These are phyloP conservation scores for Lecanoromycetidae sp. DNA, from an alignment of 2,329 filamentous ascomycete genomes.

Conservation along the genomic window DNA sequence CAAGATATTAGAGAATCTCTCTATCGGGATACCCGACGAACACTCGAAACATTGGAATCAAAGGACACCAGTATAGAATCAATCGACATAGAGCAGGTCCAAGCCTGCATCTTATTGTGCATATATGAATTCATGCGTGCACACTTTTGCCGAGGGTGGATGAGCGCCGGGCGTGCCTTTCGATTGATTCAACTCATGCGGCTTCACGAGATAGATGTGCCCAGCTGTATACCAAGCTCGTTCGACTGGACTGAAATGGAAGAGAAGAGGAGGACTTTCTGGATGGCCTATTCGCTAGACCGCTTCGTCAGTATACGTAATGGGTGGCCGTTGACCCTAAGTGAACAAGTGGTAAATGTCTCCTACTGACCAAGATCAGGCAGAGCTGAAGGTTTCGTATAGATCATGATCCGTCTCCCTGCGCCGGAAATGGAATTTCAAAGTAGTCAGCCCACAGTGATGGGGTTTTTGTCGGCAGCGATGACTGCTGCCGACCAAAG, in stretches of 20 bases:
- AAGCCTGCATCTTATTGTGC: too few relatives aligned
- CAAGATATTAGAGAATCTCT: too few relatives aligned
- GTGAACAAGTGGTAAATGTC: conserved; percentile 22
- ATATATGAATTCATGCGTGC: too few relatives aligned
- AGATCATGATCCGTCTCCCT: conserved; percentile 29
- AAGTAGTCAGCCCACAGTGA: conserved; percentile 22
- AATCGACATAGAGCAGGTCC: too few relatives aligned
- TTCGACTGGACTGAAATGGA: conserved; percentile 25
- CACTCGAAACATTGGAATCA: too few relatives aligned
- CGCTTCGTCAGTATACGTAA: conserved; percentile 27
- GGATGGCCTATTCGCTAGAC: conserved; percentile 31
- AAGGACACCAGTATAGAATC: too few relatives aligned
- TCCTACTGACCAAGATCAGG: background rate
- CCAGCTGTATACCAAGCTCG: background rate
- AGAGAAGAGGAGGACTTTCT: conserved; percentile 29
- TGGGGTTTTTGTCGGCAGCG: conserved; percentile 25
- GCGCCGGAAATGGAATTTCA: conserved; percentile 28
- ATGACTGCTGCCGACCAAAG: conserved; percentile 19
- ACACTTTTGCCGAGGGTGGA: too few relatives aligned
- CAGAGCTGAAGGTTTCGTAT: too few relatives aligned
- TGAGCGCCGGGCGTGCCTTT: too few relatives aligned
- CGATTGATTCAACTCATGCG: too few relatives aligned
- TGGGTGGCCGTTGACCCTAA: conserved; percentile 24
- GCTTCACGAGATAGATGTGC: too few relatives aligned
- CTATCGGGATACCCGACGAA: too few relatives aligned